phyloP scores from a whole-genome alignment of 495 filamentous ascomycete genomes.

The Sabuloglossum arenarium region DNA sequence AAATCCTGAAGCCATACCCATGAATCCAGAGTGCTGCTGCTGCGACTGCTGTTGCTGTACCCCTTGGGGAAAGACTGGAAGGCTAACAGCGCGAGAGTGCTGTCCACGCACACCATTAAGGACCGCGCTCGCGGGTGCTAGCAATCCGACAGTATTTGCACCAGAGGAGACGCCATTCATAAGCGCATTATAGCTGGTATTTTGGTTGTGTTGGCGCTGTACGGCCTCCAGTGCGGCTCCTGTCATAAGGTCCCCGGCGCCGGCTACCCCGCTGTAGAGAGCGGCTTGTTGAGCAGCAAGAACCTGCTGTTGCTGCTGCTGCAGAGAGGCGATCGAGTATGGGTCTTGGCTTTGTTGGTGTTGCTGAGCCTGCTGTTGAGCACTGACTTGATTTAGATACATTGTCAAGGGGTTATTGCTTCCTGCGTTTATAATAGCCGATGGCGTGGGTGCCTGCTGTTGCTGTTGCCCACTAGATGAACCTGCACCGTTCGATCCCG shows the following conservation, averaged over 20 bases:
- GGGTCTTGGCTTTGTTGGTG: conserved; percentile 31
- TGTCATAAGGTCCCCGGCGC: conserved; percentile 1
- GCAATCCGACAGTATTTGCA: conserved; percentile 49
- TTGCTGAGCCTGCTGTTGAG: conserved; percentile 47
- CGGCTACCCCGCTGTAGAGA: conserved; percentile 19
- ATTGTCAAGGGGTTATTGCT: conserved; percentile 81
- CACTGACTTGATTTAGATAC: conserved; percentile 72
- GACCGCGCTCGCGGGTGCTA: conserved; percentile 42
- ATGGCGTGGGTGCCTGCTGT: conserved; percentile 35
- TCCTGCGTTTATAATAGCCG: conserved; percentile 55
- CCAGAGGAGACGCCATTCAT: conserved; percentile 30
- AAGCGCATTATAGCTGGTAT: conserved; percentile 37
- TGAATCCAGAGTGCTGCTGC: conserved; percentile 9
- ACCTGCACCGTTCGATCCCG: conserved; percentile 27
- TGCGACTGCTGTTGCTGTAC: conserved; percentile 15
- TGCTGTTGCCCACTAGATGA: conserved; percentile 24
- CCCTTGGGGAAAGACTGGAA: conserved; percentile 52
- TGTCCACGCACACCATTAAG: conserved; percentile 39
- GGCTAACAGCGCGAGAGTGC: conserved; percentile 66
- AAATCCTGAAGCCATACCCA: conserved; percentile 19
- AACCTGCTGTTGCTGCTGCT: conserved; percentile 41
- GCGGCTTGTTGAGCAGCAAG: conserved; percentile 27
- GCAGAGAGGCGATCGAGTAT: conserved; percentile 27
- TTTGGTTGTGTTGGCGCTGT: conserved; percentile 23
- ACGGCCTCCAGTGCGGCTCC: background rate